A percentile compares a stretch with the other conserved stretches of the same genome.
Conservation (phyloP, 768 basidiomycete genomes). For the Boletus tomentosulus region DNA sequence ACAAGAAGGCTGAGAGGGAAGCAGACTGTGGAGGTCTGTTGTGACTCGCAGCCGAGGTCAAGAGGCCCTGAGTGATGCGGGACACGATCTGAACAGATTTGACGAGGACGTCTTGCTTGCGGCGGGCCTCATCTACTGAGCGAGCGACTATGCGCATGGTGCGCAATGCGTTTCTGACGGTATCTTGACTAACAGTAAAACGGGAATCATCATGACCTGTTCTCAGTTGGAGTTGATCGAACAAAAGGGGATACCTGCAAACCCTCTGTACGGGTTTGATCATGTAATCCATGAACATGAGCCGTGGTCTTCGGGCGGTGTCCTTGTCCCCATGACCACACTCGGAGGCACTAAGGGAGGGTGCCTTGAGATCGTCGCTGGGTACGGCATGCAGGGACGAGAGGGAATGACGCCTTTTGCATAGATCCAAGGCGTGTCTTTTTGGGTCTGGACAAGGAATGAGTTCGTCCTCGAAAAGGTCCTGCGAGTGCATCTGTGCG, state of each 20-base stretch:
- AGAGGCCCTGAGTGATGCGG: conserved; percentile 47
- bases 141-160: conserved; percentile 75
- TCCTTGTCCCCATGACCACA: conserved; percentile 29
- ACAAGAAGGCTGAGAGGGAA: conserved; percentile 54
- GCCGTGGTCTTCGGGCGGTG: conserved; percentile 36
- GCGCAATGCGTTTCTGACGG: conserved; percentile 45
- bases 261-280: conserved; percentile 97
- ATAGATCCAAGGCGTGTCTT: conserved; percentile 26
- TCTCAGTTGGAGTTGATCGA: conserved; percentile 57
- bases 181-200: conserved; percentile 4
- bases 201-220: neutral
- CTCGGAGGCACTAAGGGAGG: conserved; percentile 26
- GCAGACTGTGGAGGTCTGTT: conserved; percentile 32
- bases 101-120: conserved; percentile 56
- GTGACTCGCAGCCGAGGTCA: conserved; percentile 25
- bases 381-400: conserved; percentile 48
- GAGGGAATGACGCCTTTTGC: conserved; percentile 43
- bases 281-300: conserved; percentile 80
- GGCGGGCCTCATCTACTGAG: conserved; percentile 78
- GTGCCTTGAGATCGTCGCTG: conserved; percentile 31
- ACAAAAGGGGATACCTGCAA: conserved; percentile 90
- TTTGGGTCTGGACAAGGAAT: conserved; percentile 1
- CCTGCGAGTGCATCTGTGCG: conserved; percentile 30
- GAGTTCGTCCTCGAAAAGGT: conserved; percentile 5
- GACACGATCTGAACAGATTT: conserved; percentile 68